Evolutionary conservation across 1,284 basidiomycete species (phyloP).

Genomic region (Sporisorium iseilematis-ciliati): DNA sequence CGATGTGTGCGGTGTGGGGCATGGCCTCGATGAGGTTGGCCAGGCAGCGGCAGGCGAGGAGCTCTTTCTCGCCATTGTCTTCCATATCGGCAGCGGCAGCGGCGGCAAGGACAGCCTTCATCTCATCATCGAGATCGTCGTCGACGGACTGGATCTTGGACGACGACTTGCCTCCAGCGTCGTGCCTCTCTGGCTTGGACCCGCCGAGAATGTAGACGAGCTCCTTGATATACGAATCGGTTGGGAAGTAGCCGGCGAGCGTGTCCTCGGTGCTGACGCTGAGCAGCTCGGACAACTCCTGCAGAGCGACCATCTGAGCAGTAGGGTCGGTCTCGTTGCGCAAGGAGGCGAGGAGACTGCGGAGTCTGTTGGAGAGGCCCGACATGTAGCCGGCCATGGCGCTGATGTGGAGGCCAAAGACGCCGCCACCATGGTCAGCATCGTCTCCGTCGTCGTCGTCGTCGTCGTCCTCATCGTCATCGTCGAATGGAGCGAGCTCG

Average conservation of each 20-base stretch:
- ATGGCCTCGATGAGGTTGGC: conserved; percentile 69
- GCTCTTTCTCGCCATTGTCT: conserved; percentile 61
- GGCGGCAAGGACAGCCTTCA: conserved; percentile 52
- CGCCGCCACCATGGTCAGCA: conserved; percentile 42
- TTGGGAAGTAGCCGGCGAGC: conserved; percentile 91
- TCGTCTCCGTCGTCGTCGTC: conserved; percentile 39
- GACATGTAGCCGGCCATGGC: conserved; percentile 65
- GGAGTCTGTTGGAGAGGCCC: conserved; percentile 58
- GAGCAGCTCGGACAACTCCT: conserved; percentile 93
- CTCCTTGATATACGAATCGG: conserved; percentile 91
- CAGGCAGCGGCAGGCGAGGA: conserved; percentile 69
- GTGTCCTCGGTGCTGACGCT: conserved; percentile 98
- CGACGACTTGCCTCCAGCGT: conserved; percentile 24
- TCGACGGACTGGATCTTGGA: conserved; percentile 21
- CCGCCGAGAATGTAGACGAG: conserved; percentile 92
- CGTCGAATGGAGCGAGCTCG: conserved; percentile 32
- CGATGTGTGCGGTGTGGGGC: conserved; percentile 65
- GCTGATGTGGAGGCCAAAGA: conserved; percentile 61
- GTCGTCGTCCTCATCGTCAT: conserved; percentile 50
- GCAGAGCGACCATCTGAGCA: conserved; percentile 83
- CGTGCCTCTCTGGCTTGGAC: conserved; percentile 68
- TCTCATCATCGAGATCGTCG: conserved; percentile 49
- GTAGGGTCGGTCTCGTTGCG: conserved; percentile 73
- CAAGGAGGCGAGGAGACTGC: conserved; percentile 56
- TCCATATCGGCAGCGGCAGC: conserved; percentile 54